These are phyloP conservation scores for Mycosphaerella sp. DNA, from an alignment of 2,329 filamentous ascomycete species.

Conservation along the genomic window DNA sequence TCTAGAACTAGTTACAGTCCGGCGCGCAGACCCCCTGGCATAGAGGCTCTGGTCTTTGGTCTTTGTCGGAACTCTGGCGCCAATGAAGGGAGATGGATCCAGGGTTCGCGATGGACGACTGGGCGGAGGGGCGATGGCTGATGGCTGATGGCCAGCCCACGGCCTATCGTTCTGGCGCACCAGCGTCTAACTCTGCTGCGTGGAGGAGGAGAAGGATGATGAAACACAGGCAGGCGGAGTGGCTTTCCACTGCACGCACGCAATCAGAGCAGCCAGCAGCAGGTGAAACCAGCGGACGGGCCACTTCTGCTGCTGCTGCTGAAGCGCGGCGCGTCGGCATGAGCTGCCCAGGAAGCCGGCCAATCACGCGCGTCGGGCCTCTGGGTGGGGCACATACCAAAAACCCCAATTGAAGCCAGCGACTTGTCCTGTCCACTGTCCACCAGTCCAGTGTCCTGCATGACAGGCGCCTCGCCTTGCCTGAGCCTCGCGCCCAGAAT, in stretches of 20 bases:
- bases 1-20: constrained; percentile 8
- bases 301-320: constrained; percentile 2
- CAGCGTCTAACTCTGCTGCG: too few relatives aligned
- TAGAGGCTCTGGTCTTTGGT: too few relatives aligned
- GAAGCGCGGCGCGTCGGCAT: constrained; percentile 14
- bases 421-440: too few relatives aligned
- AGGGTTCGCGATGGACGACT: too few relatives aligned
- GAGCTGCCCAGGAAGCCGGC: constrained; percentile 12
- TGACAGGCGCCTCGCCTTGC: constrained; percentile 13
- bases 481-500: constrained; percentile 7
- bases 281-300: constrained; percentile 12
- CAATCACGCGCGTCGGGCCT: constrained; percentile 10
- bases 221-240: constrained; percentile 9
- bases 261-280: too few relatives aligned
- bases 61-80: constrained; percentile 14
- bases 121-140: too few relatives aligned
- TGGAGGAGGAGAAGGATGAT: too few relatives aligned
- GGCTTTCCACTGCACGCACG: constrained; percentile 18
- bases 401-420: constrained; percentile 13
- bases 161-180: too few relatives aligned
- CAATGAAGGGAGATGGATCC: constrained; percentile 1
- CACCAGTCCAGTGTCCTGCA: too few relatives aligned
- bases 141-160: too few relatives aligned
- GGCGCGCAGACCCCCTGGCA: constrained; percentile 10
- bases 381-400: constrained; percentile 15